Conservation (phyloP, 371 early-diverging fungal species). For the Capillidium heterosporum region DNA sequence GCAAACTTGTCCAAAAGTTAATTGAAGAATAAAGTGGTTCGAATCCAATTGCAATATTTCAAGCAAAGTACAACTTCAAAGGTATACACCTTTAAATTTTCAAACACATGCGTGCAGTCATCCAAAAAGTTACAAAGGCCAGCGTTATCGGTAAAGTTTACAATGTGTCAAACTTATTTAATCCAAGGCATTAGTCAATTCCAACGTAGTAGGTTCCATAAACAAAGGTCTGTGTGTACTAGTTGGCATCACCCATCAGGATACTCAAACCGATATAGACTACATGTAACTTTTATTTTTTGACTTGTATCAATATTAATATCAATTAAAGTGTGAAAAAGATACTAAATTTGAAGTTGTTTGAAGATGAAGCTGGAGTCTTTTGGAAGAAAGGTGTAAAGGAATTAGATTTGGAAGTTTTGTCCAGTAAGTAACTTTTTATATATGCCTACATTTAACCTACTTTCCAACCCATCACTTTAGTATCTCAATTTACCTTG, state of each 20-base stretch:
- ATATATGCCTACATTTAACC: not conserved
- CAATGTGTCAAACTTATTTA: not conserved
- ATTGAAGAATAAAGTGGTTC: too few relatives aligned
- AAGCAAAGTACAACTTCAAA: too few relatives aligned
- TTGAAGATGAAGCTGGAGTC: conserved; percentile 32
- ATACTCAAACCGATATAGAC: conserved; percentile 52
- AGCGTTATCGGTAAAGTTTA: not conserved
- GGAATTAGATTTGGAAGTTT: conserved; percentile 43
- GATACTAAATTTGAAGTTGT: conserved; percentile 53
- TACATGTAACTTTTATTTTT: conserved; percentile 24
- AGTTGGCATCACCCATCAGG: conserved; percentile 49
- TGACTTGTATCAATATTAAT: not conserved
- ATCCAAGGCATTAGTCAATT: not conserved
- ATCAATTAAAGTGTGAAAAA: conserved; percentile 26
- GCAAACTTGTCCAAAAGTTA: too few relatives aligned
- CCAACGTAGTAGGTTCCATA: too few relatives aligned
- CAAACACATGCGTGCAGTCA: not conserved
- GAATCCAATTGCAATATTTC: too few relatives aligned
- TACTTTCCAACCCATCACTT: not conserved
- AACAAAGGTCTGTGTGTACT: conserved; percentile 50
- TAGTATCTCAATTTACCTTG: conserved; percentile 75
- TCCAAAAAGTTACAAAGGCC: not conserved
- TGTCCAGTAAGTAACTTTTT: conserved; percentile 34
- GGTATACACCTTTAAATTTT: too few relatives aligned
- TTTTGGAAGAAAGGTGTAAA: conserved; percentile 61